These are phyloP conservation scores for Citrullus amarus DNA, from an alignment of 306 rosid species.

Conservation along the genomic window DNA sequence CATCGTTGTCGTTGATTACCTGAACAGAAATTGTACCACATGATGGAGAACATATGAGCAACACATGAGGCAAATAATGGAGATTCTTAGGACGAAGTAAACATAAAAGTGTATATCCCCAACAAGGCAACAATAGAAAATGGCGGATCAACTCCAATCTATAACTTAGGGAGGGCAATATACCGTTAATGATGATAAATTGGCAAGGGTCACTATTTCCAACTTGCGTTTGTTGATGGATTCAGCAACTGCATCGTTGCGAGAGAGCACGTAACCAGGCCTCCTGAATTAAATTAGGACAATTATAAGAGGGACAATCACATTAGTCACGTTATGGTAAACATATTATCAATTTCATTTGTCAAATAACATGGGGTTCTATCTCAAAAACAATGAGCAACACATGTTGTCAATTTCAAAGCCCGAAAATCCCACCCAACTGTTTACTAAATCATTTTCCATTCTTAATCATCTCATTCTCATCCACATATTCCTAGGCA, in stretches of 20 bases:
- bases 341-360: background rate
- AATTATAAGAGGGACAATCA: background rate
- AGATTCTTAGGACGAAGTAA: background rate
- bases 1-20: conserved; percentile 27
- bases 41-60: background rate
- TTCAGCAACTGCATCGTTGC: conserved; percentile 15
- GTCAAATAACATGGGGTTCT: too few species aligned
- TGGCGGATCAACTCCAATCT: background rate
- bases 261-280: conserved; percentile 28
- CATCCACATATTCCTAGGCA: background rate
- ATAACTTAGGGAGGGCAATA: background rate
- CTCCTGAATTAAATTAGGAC: conserved; percentile 17
- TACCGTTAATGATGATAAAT: conserved; percentile 57
- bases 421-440: background rate
- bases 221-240: conserved; percentile 28
- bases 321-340: background rate
- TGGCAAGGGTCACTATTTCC: conserved; percentile 70
- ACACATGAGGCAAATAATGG: background rate
- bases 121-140: background rate
- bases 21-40: background rate
- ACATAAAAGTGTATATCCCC: background rate
- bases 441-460: background rate
- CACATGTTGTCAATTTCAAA: background rate
- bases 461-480: background rate
- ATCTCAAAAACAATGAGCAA: background rate